Evolutionary conservation across 139 green algal genomes (phyloP), one percentile per base, ranked within the genome.

Genomic region (Picochlorum sp.): DNA sequence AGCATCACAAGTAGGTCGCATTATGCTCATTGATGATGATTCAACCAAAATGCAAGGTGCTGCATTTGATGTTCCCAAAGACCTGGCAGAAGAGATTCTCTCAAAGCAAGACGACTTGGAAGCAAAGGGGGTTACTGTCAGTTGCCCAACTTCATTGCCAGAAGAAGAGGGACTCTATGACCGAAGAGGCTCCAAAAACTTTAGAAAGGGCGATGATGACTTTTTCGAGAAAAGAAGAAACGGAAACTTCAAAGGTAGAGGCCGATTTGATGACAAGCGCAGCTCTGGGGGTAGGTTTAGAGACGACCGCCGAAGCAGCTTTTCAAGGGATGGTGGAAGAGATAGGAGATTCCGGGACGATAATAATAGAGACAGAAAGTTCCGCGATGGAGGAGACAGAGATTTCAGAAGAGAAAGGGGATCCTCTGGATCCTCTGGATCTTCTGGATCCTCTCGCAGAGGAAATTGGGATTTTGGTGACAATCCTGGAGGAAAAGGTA

Each of bases 61-160:
- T 0, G 82, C 87, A 2, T 95, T 97, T 59, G 89, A 97, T 66
- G 40, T 96, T 64, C 79, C 84, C 3, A 33, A 69, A 7, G 64
- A 55, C 5, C 31, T 73, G 22, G 75, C 74, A 8, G 55, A 78
- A 36, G 36, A 64, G 59, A 56, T 91, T 22, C 5, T 87, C 57
- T 41, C 16, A 29, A 45, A 67, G 3, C 29, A 57, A n/a, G 67
- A 39, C 4, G 67, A 81, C 56, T 57, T 83, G 25, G 33, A 55
- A 2, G 56, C 49, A 33, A 55, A 65, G 12, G 72, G 59, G 24
- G 71, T 85, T 44, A 69, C 37, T 4, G 53, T 83, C 5, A 58
- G 59, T 10, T 22, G 47, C 14, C 67, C 68, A 10, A 60, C n/a
- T 7, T 51, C 25, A 16, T 71, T 85, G 26, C 70, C 75, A 3